Conservation (phyloP, 208 protist genomes). For the Balamuthia mandrillaris region DNA sequence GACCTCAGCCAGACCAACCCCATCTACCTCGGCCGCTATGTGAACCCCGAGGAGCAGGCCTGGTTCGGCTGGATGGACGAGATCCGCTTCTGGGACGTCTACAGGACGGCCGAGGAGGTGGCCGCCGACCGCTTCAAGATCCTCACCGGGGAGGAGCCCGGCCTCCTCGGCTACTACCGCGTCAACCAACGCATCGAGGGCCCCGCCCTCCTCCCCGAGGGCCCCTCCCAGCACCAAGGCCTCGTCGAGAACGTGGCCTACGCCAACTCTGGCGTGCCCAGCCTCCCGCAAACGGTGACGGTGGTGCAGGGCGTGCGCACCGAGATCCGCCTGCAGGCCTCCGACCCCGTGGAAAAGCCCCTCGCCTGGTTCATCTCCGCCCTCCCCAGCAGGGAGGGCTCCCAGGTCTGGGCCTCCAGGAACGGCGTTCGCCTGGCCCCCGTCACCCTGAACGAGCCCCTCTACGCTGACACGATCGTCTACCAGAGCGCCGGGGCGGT, state of each 20-base stretch:
- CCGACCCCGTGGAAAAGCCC: neutral
- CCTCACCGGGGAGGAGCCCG: neutral
- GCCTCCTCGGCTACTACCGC: neutral
- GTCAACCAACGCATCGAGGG: constrained; percentile 16
- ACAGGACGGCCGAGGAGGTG: neutral
- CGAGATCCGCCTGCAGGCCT: neutral
- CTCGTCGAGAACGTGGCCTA: neutral
- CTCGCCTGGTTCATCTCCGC: neutral
- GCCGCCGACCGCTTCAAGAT: neutral
- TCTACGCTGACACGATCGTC: neutral
- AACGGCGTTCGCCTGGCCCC: no score
- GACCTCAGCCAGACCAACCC: neutral
- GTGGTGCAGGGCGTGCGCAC: neutral
- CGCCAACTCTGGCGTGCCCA: neutral
- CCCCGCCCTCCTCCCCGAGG: no score
- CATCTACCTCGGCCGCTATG: neutral
- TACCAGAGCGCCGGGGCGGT: constrained; percentile 17
- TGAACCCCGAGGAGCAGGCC: neutral
- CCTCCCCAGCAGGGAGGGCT: neutral
- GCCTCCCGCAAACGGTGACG: neutral
- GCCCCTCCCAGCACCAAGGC: no score
- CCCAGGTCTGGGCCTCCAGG: neutral
- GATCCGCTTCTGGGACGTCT: neutral
- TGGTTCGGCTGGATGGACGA: constrained; percentile 29
- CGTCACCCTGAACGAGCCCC: no score